Conservation (phyloP, 352 stramenopile genomes). For the Albugo candida region DNA sequence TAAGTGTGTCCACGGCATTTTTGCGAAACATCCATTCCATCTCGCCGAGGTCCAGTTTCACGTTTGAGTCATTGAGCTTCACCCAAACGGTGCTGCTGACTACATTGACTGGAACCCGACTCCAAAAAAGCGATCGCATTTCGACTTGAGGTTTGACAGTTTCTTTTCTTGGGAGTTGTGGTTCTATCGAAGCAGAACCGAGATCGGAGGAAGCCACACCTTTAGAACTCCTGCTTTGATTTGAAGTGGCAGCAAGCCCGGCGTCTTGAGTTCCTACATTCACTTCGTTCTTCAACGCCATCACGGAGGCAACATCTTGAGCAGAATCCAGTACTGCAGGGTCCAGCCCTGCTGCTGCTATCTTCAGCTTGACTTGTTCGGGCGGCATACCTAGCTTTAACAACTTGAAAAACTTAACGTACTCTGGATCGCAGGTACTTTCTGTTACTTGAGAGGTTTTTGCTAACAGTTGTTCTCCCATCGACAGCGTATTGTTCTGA, state of each 20-base stretch:
- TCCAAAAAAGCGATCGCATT: constrained; percentile 79
- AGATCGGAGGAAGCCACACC: constrained; percentile 2
- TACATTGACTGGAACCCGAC: constrained; percentile 64
- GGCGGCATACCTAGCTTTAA: constrained; percentile 75
- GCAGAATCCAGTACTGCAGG: constrained; percentile 32
- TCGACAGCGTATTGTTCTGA: constrained; percentile 56
- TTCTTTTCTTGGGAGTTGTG: constrained; percentile 69
- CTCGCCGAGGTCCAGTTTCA: constrained; percentile 46
- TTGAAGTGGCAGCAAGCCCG: constrained; percentile 26
- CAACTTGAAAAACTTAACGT: constrained; percentile 93
- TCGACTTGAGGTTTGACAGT: constrained; percentile 74
- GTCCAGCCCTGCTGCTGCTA: constrained; percentile 59
- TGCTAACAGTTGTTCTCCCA: constrained; percentile 19
- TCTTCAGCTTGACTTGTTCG: constrained; percentile 87
- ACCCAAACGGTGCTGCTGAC: constrained; percentile 77
- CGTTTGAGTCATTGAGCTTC: constrained; percentile 53
- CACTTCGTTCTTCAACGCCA: constrained; percentile 1
- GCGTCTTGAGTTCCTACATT: neutral
- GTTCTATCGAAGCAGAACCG: constrained; percentile 16
- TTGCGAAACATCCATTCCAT: constrained; percentile 84
- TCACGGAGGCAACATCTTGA: constrained; percentile 47
- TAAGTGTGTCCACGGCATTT: constrained; percentile 31
- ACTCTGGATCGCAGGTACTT: constrained; percentile 41
- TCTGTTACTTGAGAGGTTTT: constrained; percentile 57
- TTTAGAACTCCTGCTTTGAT: constrained; percentile 13